Evolutionary conservation across 2,329 filamentous ascomycete species (phyloP).

Genomic region (Cytospora chrysosperma): DNA sequence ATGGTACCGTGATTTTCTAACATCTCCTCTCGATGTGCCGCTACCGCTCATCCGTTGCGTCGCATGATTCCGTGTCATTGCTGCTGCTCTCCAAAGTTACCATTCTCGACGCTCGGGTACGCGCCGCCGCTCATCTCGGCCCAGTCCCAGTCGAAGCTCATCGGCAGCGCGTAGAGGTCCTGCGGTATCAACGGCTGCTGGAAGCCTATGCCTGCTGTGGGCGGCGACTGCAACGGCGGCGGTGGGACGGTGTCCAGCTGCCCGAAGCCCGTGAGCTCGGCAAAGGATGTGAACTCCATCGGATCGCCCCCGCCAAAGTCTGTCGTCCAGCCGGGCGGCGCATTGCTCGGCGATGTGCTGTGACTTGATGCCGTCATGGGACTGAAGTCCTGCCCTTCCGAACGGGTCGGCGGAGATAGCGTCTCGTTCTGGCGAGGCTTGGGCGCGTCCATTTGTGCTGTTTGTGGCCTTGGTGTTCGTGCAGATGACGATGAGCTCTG

Average conservation of each 20-base stretch:
- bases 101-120: conserved; percentile 64
- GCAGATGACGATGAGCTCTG: conserved; percentile 31
- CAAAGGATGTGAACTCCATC: conserved; percentile 39
- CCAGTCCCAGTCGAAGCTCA: conserved; percentile 90
- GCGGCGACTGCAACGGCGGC: conserved; percentile 36
- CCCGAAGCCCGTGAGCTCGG: conserved; percentile 46
- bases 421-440: conserved; percentile 33
- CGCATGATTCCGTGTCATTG: neutral
- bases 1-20: neutral
- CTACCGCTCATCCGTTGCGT: neutral
- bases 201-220: conserved; percentile 46
- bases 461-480: conserved; percentile 34
- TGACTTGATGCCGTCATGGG: conserved; percentile 42
- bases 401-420: conserved; percentile 31
- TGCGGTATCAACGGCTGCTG: conserved; percentile 88
- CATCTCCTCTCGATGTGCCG: neutral
- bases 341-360: conserved; percentile 44
- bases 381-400: conserved; percentile 34
- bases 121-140: conserved; percentile 66
- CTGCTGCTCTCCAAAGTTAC: conserved; percentile 42
- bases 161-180: conserved; percentile 92
- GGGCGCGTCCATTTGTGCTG: conserved; percentile 31
- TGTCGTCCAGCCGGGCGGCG: conserved; percentile 47
- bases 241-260: conserved; percentile 30
- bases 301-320: conserved; percentile 40